phyloP scores from a whole-genome alignment of 169 alveolate genomes.

The Ichthyophthirius multifiliis region DNA sequence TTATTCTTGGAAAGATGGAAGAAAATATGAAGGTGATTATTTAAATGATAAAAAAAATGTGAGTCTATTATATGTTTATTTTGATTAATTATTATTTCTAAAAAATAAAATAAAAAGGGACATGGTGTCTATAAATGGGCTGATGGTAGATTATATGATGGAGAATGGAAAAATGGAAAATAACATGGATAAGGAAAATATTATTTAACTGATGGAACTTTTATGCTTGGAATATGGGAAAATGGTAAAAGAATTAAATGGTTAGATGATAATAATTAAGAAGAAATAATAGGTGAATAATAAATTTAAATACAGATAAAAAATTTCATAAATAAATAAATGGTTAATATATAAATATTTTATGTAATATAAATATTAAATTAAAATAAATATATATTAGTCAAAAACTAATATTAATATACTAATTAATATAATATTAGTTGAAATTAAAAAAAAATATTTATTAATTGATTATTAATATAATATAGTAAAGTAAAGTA shows the following conservation, averaged over 20 bases:
- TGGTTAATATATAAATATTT: too few species aligned
- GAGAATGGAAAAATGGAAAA: constrained; percentile 73
- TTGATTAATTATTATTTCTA: constrained; percentile 20
- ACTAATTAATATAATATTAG: too few species aligned
- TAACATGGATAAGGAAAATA: constrained; percentile 82
- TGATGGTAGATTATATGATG: constrained; percentile 76
- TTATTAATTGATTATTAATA: too few species aligned
- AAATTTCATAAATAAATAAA: too few species aligned
- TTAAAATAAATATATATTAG: too few species aligned
- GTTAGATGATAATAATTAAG: too few species aligned
- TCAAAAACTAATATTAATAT: too few species aligned
- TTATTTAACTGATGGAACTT: constrained; percentile 50
- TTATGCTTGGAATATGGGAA: constrained; percentile 73
- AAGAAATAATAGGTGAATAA: too few species aligned
- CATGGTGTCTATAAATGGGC: constrained; percentile 73
- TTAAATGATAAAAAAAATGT: constrained; percentile 33
- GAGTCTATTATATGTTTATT: constrained; percentile 4
- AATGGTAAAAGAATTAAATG: constrained; percentile 62
- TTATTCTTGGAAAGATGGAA: constrained; percentile 37
- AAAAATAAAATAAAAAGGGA: constrained; percentile 52
- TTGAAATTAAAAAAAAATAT: too few species aligned
- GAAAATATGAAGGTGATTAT: constrained; percentile 39
- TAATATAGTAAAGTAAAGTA: too few species aligned
- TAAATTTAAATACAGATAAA: too few species aligned
- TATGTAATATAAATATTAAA: too few species aligned